Evolutionary conservation across 164 flowering plant species (phyloP), one percentile per base, ranked within the genome.

Genomic region (Berberis vulgaris): DNA sequence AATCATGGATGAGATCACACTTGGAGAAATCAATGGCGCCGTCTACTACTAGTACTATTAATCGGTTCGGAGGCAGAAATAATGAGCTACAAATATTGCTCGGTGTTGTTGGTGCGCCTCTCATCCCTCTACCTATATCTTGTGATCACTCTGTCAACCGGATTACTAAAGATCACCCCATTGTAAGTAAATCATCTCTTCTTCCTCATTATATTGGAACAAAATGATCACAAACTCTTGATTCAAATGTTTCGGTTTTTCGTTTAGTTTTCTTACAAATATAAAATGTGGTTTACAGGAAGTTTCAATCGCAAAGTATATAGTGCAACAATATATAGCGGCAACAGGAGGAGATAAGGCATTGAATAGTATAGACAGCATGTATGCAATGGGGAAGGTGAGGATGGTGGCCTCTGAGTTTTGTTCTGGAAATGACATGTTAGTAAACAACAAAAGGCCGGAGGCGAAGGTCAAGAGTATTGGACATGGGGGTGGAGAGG

Each of bases 311-410:
- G 98, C 97, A 13, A 86, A 86, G 57, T 93, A 93, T 65, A 90
- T 93, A 64, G 84, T 93, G 70, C 84, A 88, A 45, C 98, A 93
- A 62, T 93, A 93, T 68, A 75, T 84, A 64, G 97, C 96, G 10
- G 94, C 98, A 3, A 72, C 74, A 12, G 98, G 98, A 42, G 98
- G 97, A 41, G 90, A 89, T 40, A 72, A 58, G 41, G 89, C 83
- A 0, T 62, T 89, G 76, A 73, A 76, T 54, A 65, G 82, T 0
- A 72, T 86, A 13, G 79, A 82, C 43, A 90, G 94, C 73, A 83
- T 88, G 96, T 93, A 87, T 39, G 97, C 96, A 5, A 83, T 91
- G 84, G 98, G 98, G 71, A 86, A 86, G 73, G 91, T 92, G 77
- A 82, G 53, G 66, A 84, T 89, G 94, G 71, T 46, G 43, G 76